Base-by-base conservation (phyloP, 2,329 filamentous ascomycete genomes). In the Colletotrichum cuscutae region DNA sequence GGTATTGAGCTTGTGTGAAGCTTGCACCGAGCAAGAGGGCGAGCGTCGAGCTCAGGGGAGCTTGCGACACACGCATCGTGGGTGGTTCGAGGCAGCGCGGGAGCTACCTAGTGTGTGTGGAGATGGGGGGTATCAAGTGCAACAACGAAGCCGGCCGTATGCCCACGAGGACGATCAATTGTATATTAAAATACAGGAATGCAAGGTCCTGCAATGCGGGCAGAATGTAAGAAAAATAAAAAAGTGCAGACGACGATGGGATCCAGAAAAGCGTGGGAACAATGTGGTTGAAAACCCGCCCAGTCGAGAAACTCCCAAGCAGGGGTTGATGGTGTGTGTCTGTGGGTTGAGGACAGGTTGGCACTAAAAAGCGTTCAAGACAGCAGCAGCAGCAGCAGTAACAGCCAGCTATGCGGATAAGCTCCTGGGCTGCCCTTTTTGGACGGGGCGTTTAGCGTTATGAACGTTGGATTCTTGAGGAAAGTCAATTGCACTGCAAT, bases 1-100 rank as follows among this genome's bases (percentile, higher is more conserved):
- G 85, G 77, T 89, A 91, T 78, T 93, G 90, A 46, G 92, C 92
- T 65, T 89, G 86, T 46, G 88, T 87, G 66, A 89, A 77, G 77
- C 85, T 79, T 69, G 85, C 84, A 75, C 83, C 84, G 74, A 89
- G 81, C 76, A 85, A 80, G 67, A 84, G 79, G 74, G 82, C 81
- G 75, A 86, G 77, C 67, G 83, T 77, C 68, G 83, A 80, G 59
- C 73, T 64, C 73, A 71, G 64, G n/a, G 71, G 67, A 73, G 73
- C 71, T 71, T 67, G 71, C 63, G 71, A 67, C 57, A 75, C 78
- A 80, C 86, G 86, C 87, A 89, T 89, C 70, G 76, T 82, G 80
- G 74, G 73, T 74, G 77, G 28, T 59, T 19, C 9, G 60, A 28
- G 60, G 68, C 59, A 59, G 72, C 19, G 26, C 60, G 61, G 53